Evolutionary conservation across 2,329 filamentous ascomycete genomes (phyloP).

Genomic region (Endoconidiophora laricicola): DNA sequence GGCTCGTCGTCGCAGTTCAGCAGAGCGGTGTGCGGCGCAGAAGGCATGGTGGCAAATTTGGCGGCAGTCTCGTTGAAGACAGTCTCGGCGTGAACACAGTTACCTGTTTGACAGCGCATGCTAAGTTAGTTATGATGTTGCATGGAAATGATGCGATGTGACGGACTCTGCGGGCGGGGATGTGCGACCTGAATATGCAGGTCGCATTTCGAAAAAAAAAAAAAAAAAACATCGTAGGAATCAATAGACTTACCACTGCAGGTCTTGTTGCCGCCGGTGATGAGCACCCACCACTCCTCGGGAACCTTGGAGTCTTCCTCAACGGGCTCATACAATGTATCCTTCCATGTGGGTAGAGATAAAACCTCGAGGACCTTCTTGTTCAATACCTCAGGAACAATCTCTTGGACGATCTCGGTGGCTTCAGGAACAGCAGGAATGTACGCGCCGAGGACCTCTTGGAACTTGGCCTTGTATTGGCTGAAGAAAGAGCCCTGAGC

Average conservation of each 20-base stretch:
- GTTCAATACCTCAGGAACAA: constrained; percentile 18
- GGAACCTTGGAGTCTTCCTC: constrained; percentile 42
- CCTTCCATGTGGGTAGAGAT: constrained; percentile 54
- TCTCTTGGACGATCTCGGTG: constrained; percentile 30
- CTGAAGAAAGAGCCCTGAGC: constrained; percentile 35
- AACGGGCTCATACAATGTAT: constrained; percentile 46
- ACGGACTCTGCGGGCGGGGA: background rate
- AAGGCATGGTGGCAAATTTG: constrained; percentile 42
- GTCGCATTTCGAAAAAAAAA: background rate
- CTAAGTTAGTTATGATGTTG: constrained; percentile 13
- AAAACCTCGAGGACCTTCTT: constrained; percentile 29
- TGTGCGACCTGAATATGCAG: background rate
- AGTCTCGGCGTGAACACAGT: constrained; percentile 45
- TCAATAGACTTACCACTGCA: constrained; percentile 40
- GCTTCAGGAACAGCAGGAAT: constrained; percentile 23
- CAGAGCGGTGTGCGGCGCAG: constrained; percentile 48
- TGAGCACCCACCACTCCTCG: constrained; percentile 60
- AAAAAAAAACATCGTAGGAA: background rate
- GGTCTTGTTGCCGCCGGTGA: constrained; percentile 65
- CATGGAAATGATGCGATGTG: background rate
- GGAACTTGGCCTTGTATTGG: constrained; percentile 46
- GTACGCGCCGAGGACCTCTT: constrained; percentile 46
- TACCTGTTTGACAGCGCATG: constrained; percentile 27
- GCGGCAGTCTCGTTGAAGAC: constrained; percentile 51
- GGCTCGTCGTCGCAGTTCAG: constrained; percentile 61